These are phyloP conservation scores for Solanum aculeatissimum DNA, from an alignment of 305 asterid species.

Conservation along the genomic window DNA sequence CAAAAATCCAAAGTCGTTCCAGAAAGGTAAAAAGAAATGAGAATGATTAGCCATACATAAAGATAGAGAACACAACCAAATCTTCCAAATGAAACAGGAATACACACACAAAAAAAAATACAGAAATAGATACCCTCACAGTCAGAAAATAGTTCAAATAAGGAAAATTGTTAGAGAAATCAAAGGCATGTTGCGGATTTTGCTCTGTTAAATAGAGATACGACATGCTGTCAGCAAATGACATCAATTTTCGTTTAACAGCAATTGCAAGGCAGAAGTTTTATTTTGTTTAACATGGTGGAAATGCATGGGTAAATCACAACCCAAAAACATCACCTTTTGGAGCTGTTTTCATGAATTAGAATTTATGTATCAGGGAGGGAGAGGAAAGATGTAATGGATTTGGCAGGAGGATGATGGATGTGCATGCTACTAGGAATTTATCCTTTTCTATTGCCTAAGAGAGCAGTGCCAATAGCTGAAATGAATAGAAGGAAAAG, in stretches of 20 bases:
- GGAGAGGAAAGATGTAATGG: neutral
- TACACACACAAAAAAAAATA: too few species aligned
- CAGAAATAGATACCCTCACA: neutral
- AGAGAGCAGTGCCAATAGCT: neutral
- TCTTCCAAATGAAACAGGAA: neutral
- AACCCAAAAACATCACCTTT: neutral
- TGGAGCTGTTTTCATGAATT: neutral
- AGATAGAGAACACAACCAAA: neutral
- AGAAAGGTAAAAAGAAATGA: neutral
- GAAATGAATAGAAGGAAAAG: neutral
- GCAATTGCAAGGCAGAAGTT: neutral
- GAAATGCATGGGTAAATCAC: neutral
- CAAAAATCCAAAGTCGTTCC: neutral
- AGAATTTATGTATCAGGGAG: neutral
- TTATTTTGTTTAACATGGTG: neutral
- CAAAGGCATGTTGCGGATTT: neutral
- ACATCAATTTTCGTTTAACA: neutral
- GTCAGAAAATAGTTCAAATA: neutral
- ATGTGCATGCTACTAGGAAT: neutral
- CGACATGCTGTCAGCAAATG: neutral
- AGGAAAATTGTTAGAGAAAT: neutral
- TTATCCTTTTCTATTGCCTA: neutral
- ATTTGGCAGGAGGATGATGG: neutral
- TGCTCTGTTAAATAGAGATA: neutral
- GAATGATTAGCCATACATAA: neutral